phyloP scores from a whole-genome alignment of 1,284 basidiomycete genomes.

The Trametes versicolor region DNA sequence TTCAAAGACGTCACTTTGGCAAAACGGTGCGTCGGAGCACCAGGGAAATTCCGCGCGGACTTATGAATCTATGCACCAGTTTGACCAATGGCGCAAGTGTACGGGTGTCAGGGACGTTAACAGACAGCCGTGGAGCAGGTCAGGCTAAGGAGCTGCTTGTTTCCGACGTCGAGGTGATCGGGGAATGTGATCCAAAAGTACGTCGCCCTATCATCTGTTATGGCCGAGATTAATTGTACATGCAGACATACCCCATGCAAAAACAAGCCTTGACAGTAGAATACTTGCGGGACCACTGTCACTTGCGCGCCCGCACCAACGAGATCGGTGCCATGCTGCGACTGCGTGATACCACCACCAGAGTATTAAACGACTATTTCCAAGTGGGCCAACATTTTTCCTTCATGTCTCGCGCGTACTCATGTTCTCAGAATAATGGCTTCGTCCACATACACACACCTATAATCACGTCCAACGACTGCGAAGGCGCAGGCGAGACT shows the following conservation, averaged over 20 bases:
- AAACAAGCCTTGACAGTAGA: constrained; percentile 82
- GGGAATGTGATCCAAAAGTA: constrained; percentile 81
- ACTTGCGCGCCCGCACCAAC: constrained; percentile 84
- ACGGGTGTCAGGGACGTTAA: constrained; percentile 70
- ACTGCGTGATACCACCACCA: constrained; percentile 67
- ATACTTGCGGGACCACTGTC: constrained; percentile 84
- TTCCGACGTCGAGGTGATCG: constrained; percentile 70
- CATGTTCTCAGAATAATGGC: constrained; percentile 64
- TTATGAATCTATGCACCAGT: constrained; percentile 43
- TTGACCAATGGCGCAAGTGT: constrained; percentile 82
- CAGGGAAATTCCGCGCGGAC: neutral
- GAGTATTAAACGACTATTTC: constrained; percentile 70
- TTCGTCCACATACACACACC: constrained; percentile 89
- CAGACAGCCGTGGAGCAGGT: constrained; percentile 71
- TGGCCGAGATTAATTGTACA: neutral
- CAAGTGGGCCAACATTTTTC: constrained; percentile 57
- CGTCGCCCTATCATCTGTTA: constrained; percentile 34
- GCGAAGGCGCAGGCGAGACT: constrained; percentile 97
- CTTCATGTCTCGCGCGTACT: constrained; percentile 11
- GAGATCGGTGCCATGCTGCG: constrained; percentile 79
- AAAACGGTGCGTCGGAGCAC: constrained; percentile 42
- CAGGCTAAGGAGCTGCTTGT: constrained; percentile 84
- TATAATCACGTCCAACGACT: constrained; percentile 90
- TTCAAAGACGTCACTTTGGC: constrained; percentile 58
- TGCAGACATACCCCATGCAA: constrained; percentile 85